phyloP scores from a whole-genome alignment of 768 basidiomycete genomes.

The Artomyces pyxidatus region DNA sequence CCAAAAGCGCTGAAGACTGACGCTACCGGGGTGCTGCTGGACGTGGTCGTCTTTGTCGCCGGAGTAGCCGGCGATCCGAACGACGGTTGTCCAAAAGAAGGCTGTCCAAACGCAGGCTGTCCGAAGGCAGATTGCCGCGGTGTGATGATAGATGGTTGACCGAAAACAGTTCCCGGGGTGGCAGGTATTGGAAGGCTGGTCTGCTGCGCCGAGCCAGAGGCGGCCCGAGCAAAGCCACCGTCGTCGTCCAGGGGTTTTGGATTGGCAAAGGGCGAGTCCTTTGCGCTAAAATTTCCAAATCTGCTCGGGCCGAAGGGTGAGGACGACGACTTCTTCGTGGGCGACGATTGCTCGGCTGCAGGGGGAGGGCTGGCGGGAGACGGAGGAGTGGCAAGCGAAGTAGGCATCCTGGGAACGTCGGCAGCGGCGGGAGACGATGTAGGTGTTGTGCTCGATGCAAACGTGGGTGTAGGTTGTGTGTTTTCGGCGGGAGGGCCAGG shows the following conservation, averaged over 20 bases:
- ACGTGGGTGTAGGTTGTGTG: background rate
- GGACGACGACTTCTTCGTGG: conserved; percentile 8
- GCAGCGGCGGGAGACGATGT: background rate
- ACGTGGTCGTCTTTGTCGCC: conserved; percentile 13
- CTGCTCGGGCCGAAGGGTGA: conserved; percentile 26
- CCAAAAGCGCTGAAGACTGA: conserved; percentile 35
- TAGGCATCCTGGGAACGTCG: background rate
- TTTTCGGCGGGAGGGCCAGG: background rate
- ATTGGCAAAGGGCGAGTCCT: conserved; percentile 20
- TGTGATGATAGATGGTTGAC: conserved; percentile 20
- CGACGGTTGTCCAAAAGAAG: conserved; percentile 29
- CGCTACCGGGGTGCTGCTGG: conserved; percentile 19
- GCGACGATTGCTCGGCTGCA: conserved; percentile 11
- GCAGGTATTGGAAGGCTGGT: conserved; percentile 18
- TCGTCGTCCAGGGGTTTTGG: conserved; percentile 3
- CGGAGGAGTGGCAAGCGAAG: background rate
- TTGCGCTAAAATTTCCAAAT: conserved; percentile 19
- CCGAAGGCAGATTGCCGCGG: conserved; percentile 23
- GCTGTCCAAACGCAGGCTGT: conserved; percentile 27
- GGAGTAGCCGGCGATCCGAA: conserved; percentile 22
- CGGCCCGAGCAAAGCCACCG: conserved; percentile 6
- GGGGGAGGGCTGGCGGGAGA: background rate
- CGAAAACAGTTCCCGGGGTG: conserved; percentile 28
- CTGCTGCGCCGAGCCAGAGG: conserved; percentile 11
- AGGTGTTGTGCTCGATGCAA: background rate